Evolutionary conservation across 257 asterid genomes (phyloP).

Genomic region (Gentiana macrophylla): DNA sequence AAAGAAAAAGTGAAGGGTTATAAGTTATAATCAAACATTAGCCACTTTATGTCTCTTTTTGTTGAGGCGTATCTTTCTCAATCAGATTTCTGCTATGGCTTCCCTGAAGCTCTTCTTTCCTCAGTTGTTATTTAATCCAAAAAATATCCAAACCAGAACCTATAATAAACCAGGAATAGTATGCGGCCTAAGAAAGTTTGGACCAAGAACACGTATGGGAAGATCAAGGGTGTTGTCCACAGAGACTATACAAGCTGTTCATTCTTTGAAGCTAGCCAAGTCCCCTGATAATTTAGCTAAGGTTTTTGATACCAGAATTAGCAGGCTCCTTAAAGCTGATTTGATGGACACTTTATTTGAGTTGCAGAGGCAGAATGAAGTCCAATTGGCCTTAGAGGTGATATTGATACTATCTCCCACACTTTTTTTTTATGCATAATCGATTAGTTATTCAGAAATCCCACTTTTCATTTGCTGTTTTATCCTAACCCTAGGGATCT

Average conservation of each 20-base stretch:
- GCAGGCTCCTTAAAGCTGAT: constrained; percentile 65
- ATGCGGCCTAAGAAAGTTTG: constrained; percentile 50
- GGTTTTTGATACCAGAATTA: constrained; percentile 31
- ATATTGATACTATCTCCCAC: neutral
- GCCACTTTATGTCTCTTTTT: too few relatives aligned
- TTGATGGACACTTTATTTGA: constrained; percentile 49
- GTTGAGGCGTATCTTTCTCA: too few relatives aligned
- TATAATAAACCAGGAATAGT: constrained; percentile 7
- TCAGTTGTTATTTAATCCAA: too few relatives aligned
- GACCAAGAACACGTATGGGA: constrained; percentile 62
- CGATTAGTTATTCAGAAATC: neutral
- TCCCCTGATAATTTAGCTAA: constrained; percentile 35
- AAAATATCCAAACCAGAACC: neutral
- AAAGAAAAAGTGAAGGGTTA: too few relatives aligned
- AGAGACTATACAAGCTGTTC: constrained; percentile 72
- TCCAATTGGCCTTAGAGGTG: constrained; percentile 47
- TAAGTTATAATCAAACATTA: too few relatives aligned
- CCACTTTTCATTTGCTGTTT: neutral
- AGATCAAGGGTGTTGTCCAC: constrained; percentile 55
- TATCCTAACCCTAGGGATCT: too few relatives aligned
- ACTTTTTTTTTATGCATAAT: neutral
- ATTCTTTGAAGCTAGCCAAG: constrained; percentile 51
- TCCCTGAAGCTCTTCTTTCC: too few relatives aligned
- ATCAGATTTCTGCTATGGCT: too few relatives aligned
- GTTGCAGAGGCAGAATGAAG: constrained; percentile 61